Base-by-base conservation (phyloP, 2,329 filamentous ascomycete genomes). In the Sclerotiophoma versabilis region DNA sequence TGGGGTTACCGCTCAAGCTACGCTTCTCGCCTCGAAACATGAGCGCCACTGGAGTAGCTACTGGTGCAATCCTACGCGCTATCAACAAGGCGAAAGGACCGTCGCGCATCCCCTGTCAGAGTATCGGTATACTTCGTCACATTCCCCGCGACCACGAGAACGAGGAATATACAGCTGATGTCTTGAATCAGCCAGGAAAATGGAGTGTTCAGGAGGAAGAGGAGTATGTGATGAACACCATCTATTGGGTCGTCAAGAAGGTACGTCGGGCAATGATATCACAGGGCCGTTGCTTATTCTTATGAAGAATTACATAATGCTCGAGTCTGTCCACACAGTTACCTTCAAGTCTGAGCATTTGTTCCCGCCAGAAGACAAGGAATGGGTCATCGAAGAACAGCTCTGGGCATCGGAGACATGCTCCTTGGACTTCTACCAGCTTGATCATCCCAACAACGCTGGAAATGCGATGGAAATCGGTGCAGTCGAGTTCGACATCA, bases 231-330 rank as follows among this genome's bases (percentile, higher is more conserved):
- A 26, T 36, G 14, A n/a, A 58, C 6, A 60, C 60, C 12, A 54
- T 65, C 19, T 10, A 29, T 3, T 63, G 58, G 58, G n/a, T 62
- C 7, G 56, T 65, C 10, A 63, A 65, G 42, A 48, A 33, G 26
- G 60, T 61, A 45, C 4, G 37, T 47, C 12, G 14, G 8, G 19
- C 17, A 22, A 7, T 2, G 9, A 4, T 4, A n/a, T 9, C 17
- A 15, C 17, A 27, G 6, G 25, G 11, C 25, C 11, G 25, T 23
- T 15, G n/a, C 46, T 53, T 6, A 57, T n/a, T 19, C 1, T 15
- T 6, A 8, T 6, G 3, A 23, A 38, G 46, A 20, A 49, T 43
- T 43, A 10, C 1, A 34, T n/a, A 0, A 30, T 47, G 22, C 22
- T 59, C 1, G 22, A 38, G 5, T 19, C 51, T 0, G 48, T 44